Percentiles rank a stretch among this genome's conserved stretches.
Evolutionary conservation across 495 filamentous ascomycete species (phyloP).

Genomic region (Usnea hakonensis): DNA sequence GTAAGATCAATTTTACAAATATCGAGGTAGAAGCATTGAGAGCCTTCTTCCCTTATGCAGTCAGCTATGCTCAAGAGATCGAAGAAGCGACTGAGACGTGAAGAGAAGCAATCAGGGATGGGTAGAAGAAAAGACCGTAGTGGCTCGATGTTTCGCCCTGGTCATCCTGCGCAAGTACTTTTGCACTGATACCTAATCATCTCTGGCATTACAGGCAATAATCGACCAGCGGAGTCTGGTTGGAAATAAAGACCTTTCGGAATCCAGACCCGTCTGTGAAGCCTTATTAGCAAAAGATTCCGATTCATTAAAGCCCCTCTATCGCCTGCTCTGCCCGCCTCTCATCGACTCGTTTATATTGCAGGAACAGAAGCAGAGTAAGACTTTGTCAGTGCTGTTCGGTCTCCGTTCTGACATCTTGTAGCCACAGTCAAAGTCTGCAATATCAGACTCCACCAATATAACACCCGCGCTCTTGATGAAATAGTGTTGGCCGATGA

Average conservation of each 20-base stretch:
- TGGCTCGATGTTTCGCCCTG: background rate
- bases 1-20: too few relatives aligned
- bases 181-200: background rate
- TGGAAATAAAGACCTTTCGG: background rate
- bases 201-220: background rate
- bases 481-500: background rate
- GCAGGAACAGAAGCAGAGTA: background rate
- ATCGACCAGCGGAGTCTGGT: background rate
- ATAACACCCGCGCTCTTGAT: background rate
- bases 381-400: background rate
- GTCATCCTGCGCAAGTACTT: background rate
- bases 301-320: background rate
- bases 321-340: background rate
- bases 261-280: background rate
- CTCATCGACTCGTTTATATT: background rate
- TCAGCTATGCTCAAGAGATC: background rate
- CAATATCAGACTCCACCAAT: background rate
- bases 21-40: background rate
- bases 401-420: background rate
- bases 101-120: background rate
- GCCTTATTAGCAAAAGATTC: background rate
- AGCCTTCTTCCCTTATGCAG: background rate
- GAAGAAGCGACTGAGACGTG: background rate
- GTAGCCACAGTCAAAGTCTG: background rate
- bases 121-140: background rate